Evolutionary conservation across 768 basidiomycete genomes (phyloP).

Genomic region (Obba rivulosa): DNA sequence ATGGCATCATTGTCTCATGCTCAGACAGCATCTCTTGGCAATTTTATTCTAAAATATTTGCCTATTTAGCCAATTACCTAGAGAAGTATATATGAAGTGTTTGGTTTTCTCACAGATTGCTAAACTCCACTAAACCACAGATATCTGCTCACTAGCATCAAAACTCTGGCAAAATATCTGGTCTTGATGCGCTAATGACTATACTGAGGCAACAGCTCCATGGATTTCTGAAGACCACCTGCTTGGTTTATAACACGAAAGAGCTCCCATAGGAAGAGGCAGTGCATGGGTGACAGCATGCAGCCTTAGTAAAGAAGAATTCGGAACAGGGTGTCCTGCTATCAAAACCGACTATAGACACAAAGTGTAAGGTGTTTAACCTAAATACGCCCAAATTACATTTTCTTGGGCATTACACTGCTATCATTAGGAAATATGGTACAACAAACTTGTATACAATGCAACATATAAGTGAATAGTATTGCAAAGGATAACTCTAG

Average conservation of each 20-base stretch:
- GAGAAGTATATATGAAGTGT: constrained; percentile 28
- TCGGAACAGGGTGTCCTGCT: too few relatives aligned
- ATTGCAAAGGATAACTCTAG: background rate
- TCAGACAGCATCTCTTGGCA: constrained; percentile 20
- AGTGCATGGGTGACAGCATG: constrained; percentile 12
- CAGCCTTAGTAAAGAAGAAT: background rate
- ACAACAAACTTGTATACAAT: too few relatives aligned
- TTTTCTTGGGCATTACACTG: too few relatives aligned
- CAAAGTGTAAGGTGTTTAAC: too few relatives aligned
- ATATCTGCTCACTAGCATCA: constrained; percentile 31
- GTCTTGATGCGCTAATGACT: constrained; percentile 21
- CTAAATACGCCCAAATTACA: too few relatives aligned
- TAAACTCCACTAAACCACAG: constrained; percentile 16
- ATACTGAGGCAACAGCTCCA: constrained; percentile 27
- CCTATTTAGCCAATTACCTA: constrained; percentile 30
- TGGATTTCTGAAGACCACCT: constrained; percentile 25
- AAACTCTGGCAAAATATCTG: constrained; percentile 33
- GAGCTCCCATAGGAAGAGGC: constrained; percentile 34
- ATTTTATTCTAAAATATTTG: constrained; percentile 22
- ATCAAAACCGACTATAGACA: too few relatives aligned
- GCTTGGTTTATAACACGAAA: constrained; percentile 19
- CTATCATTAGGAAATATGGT: too few relatives aligned
- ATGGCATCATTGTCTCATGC: constrained; percentile 24
- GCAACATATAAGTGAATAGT: background rate
- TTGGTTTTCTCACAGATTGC: background rate